Base-by-base conservation (phyloP, 495 filamentous ascomycete species). In the Darksidea phi region DNA sequence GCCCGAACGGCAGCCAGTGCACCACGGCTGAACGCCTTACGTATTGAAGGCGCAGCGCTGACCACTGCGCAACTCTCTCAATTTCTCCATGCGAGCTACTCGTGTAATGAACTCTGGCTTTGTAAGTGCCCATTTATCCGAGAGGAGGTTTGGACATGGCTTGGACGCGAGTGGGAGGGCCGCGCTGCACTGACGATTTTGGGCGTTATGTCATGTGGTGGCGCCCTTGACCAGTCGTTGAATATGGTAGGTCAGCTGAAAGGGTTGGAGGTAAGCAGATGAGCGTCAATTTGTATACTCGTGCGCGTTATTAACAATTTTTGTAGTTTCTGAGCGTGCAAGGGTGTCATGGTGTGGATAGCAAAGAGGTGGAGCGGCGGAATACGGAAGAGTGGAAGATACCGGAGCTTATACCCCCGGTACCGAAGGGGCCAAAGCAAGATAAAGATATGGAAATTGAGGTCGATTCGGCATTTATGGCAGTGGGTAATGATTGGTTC, bases 131-230 rank as follows among this genome's bases (percentile, higher is more conserved):
- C 24, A 10, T 32, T 21, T 32, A 26, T 72, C 3, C 49, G 41
- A 12, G 20, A n/a, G 12, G 62, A 64, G 8, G n/a, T 72, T 3
- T 72, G 70, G 63, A 59, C 21, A 11, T 65, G 54, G 32, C 51
- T 72, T 13, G 63, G 55, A 41, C 48, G 36, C 41, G 57, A 62
- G 21, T 68, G 54, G 54, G 51, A 63, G 49, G 63, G 53, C 7
- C 26, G 59, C 0, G 24, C 38, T 20, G 46, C 20, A 0, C 53
- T 72, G 37, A 23, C 34, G 38, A 45, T 64, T 36, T 49, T 70
- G 7, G 52, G 54, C 7, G 42, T 72, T 5, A 61, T 61, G 49
- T 21, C 43, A 13, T 63, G 55, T 49, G 48, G 50, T 62, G 52
- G 28, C 6, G 43, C 54, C 54, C 46, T 70, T 7, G 64, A 66